A percentile compares a stretch with the other conserved stretches of the same genome.
Evolutionary conservation across 371 early-diverging fungal genomes (phyloP).

Genomic region (Apophysomyces ossiformis): DNA sequence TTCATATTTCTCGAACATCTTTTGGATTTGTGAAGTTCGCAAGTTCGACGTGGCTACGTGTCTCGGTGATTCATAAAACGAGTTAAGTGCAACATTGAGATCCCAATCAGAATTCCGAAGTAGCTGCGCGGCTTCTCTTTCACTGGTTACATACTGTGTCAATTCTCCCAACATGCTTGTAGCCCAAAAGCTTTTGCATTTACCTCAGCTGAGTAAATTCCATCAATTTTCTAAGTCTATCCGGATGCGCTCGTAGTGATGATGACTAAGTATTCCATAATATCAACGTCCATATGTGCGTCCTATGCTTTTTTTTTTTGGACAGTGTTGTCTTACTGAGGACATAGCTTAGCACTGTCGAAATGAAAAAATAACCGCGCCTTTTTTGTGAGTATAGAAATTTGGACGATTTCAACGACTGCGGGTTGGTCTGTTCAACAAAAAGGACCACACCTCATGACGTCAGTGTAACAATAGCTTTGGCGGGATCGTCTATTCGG

Average conservation of each 20-base stretch:
- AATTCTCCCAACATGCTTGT: neutral
- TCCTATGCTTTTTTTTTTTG: neutral
- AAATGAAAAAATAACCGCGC: neutral
- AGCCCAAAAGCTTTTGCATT: neutral
- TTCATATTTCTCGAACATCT: constrained; percentile 72
- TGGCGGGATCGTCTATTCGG: too few relatives aligned
- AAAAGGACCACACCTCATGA: too few relatives aligned
- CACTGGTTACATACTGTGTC: constrained; percentile 37
- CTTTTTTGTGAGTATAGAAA: too few relatives aligned
- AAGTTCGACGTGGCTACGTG: constrained; percentile 4
- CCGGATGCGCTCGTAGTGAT: constrained; percentile 24
- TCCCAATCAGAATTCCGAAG: constrained; percentile 69
- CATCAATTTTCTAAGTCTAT: constrained; percentile 57
- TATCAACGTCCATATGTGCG: constrained; percentile 1
- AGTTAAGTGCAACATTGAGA: constrained; percentile 67
- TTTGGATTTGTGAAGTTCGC: constrained; percentile 36
- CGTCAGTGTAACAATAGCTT: too few relatives aligned
- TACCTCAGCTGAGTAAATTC: constrained; percentile 58
- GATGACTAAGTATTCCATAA: constrained; percentile 20
- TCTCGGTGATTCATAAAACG: constrained; percentile 49
- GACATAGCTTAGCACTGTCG: constrained; percentile 5
- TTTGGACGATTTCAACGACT: too few relatives aligned
- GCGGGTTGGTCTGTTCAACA: too few relatives aligned
- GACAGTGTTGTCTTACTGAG: neutral
- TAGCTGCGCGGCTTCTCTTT: constrained; percentile 53